Base-by-base conservation (phyloP, 2,329 filamentous ascomycete genomes). In the Phaeoacremonium minimum region DNA sequence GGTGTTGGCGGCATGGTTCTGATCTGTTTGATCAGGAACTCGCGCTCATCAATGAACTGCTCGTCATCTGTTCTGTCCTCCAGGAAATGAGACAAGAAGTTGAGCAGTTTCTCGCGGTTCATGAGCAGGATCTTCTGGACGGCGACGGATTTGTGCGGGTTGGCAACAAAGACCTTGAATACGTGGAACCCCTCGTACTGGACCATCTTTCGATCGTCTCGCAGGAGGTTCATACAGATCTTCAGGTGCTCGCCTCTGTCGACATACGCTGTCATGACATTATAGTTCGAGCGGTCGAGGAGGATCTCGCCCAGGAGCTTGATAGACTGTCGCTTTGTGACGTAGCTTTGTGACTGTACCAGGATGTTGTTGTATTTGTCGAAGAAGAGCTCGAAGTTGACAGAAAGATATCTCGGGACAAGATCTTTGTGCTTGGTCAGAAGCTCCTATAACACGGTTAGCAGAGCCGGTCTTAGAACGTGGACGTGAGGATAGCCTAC, bases 141-240 rank as follows among this genome's bases (percentile, higher is more conserved):
- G 20, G 90, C 87, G 42, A 91, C 73, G n/a, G 88, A 95, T 67
- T 98, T 98, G 69, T 97, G 90, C 7, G 93, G 93, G 58, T 98
- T 98, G 42, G 93, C 93, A 36, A 97, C 93, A 63, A 98, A 98
- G 44, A 98, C 91, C 71, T 98, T 98, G 75, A 98, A 98, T 29
- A 98, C 91, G 58, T 98, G 93, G 60, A 98, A 98, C 7, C 90
- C 93, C 61, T 98, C 93, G 59, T 98, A 98, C 63, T 97, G 93
- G 44, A 98, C 93, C 90, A 98, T 98, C 63, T 95, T 93, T 49
- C 91, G 80, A 61, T 97, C 91, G 60, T 97, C 93, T 48, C 89
- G 83, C 43, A 98, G 70, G 41, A 98, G 73, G 61, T 95, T 97
- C 93, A 98, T 98, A 67, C 90, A 93, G 46, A 97, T 85, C 67